Base-by-base conservation (phyloP, 225 moss, liverwort and hornwort genomes). In the Antitrichia curtipendula region DNA sequence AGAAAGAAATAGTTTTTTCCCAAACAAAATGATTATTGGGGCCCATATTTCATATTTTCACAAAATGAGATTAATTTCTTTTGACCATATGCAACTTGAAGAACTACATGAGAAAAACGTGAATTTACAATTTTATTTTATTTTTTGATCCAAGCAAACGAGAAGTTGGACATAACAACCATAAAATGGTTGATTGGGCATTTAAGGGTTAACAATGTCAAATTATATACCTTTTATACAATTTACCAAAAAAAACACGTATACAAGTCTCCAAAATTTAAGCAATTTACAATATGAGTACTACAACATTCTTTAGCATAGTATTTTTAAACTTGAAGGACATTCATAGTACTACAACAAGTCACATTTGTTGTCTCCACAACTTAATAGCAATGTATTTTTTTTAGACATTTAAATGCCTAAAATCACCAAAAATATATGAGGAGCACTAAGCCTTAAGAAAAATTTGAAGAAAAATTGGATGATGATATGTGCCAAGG, bases 301-400 rank as follows among this genome's bases (percentile, higher is more conserved):
- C 16, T 9, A 71, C 28, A 43, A 43, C 27, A 71, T 43, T 71
- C 71, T 3, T 16, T 6, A 9, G 6, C 16, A 28, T 16, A 2
- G 10, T 71, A 2, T 27, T 43, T 6, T 10, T 13, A 25, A 43
- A 27, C 27, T 43, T 9, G 5, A 27, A 43, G 43, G 27, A 71
- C 27, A 43, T 71, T 43, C 2, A 0, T 71, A 10, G 18, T 72
- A 47, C 72, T 72, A 29, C 18, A 47, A 47, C 11, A 7, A 2
- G 18, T 5, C 5, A 16, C 4, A 0, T 45, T 28, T 0, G 1
- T 43, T 8, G 0, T 74, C 74, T 74, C 32, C 12, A 49, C 4
- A 20, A 32, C 49, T 49, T 19, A 1, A 32, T 20, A 49, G 4
- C 45, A 45, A 45, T 45, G 45, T n/a, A n/a, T 6, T 45, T 45